Evolutionary conservation across 2,329 filamentous ascomycete genomes (phyloP).

Genomic region (Tolypocladium endophyticum): DNA sequence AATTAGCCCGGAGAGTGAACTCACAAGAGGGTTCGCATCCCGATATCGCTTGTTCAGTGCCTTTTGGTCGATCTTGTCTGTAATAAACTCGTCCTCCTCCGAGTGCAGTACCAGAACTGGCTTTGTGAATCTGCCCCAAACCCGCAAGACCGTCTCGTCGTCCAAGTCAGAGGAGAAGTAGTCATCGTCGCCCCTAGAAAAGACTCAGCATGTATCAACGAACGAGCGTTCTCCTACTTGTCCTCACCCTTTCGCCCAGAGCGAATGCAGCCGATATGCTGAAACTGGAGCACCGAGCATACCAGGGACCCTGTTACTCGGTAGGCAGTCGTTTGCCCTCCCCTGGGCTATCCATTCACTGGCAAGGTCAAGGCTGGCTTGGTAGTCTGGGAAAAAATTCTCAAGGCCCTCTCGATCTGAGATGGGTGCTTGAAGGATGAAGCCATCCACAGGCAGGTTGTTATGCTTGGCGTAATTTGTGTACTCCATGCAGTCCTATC

Average conservation of each 20-base stretch:
- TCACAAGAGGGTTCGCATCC: slow-evolving; percentile 31
- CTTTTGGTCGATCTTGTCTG: slow-evolving; percentile 44
- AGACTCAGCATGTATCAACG: neutral
- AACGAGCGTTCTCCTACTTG: neutral
- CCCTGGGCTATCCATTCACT: slow-evolving; percentile 44
- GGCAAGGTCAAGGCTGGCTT: slow-evolving; percentile 36
- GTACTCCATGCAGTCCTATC: slow-evolving; percentile 47
- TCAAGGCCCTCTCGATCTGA: slow-evolving; percentile 61
- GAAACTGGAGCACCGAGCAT: slow-evolving; percentile 35
- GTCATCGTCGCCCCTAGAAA: slow-evolving; percentile 63
- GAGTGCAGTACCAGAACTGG: slow-evolving; percentile 56
- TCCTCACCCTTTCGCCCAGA: slow-evolving; percentile 38
- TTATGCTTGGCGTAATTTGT: slow-evolving; percentile 29
- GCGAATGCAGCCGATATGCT: slow-evolving; percentile 41
- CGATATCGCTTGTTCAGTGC: slow-evolving; percentile 48
- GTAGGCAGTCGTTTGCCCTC: slow-evolving; percentile 43
- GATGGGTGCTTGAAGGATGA: slow-evolving; percentile 70
- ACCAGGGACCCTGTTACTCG: slow-evolving; percentile 28
- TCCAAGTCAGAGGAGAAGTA: slow-evolving; percentile 76
- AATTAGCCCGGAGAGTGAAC: slow-evolving; percentile 40
- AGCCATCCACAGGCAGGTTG: slow-evolving; percentile 54
- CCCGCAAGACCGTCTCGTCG: slow-evolving; percentile 40
- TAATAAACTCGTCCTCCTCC: slow-evolving; percentile 55
- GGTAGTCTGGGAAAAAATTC: slow-evolving; percentile 32
- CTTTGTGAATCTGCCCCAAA: slow-evolving; percentile 55